phyloP scores from a whole-genome alignment of 2,329 filamentous ascomycete genomes.

The Trichoderma brevicompactum region DNA sequence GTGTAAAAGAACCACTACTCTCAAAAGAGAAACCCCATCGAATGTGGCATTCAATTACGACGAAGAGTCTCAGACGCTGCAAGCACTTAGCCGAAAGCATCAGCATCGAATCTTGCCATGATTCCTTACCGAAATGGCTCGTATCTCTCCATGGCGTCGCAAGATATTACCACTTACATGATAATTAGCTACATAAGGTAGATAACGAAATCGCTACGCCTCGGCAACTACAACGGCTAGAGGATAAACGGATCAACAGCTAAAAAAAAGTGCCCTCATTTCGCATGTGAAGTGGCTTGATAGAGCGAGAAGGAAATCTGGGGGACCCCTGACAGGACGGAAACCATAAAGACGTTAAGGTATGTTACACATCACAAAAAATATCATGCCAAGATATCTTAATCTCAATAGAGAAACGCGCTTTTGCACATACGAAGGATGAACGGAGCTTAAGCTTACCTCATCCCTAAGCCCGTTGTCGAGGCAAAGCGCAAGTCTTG shows the following conservation, averaged over 20 bases:
- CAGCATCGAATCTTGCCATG: no score
- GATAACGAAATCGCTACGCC: not conserved
- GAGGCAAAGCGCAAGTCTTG: no score
- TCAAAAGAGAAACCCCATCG: no score
- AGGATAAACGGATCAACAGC: not conserved
- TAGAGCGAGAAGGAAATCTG: constrained; percentile 3
- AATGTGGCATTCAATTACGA: no score
- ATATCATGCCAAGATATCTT: constrained; percentile 7
- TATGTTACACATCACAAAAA: constrained; percentile 13
- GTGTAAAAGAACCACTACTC: no score
- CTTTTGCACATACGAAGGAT: not conserved
- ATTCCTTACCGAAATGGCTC: no score
- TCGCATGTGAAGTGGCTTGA: constrained; percentile 19
- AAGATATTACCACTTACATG: no score
- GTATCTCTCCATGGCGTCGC: no score
- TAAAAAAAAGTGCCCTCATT: constrained; percentile 6
- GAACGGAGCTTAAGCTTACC: no score
- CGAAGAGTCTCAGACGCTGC: no score
- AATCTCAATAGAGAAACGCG: not conserved
- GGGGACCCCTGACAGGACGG: not conserved
- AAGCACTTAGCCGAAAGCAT: no score
- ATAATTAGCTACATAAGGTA: not conserved
- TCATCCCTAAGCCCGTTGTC: no score
- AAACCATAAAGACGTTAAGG: not conserved
- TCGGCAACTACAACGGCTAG: constrained; percentile 7